Conservation (phyloP, 331 rosid genomes). For the Phaseolus coccineus region DNA sequence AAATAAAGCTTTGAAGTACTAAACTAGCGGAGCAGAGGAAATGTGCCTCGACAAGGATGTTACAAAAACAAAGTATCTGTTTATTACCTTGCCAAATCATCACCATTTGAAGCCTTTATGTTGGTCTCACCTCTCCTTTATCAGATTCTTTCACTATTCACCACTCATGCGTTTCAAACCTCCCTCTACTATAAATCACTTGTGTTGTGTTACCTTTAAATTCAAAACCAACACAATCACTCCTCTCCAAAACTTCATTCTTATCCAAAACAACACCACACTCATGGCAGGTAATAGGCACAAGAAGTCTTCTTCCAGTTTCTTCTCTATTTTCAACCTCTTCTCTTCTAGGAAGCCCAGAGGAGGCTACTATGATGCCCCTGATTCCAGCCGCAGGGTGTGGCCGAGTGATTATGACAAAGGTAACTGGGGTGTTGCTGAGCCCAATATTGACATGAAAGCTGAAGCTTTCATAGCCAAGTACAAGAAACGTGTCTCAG, state of each 20-base stretch:
- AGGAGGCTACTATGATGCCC: slow-evolving; percentile 12
- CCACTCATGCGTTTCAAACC: neutral
- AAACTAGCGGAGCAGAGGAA: slow-evolving; percentile 56
- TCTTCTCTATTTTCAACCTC: slow-evolving; percentile 54
- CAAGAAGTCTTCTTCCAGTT: slow-evolving; percentile 47
- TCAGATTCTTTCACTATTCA: slow-evolving; percentile 43
- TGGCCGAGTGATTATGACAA: slow-evolving; percentile 61
- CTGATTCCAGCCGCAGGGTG: slow-evolving; percentile 30
- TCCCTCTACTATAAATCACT: slow-evolving; percentile 40
- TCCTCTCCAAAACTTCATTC: neutral
- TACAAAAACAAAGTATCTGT: neutral
- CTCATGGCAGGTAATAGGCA: slow-evolving; percentile 57
- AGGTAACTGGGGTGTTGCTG: slow-evolving; percentile 60
- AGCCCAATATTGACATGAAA: slow-evolving; percentile 55
- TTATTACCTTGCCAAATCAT: slow-evolving; percentile 18
- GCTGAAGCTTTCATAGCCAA: slow-evolving; percentile 52
- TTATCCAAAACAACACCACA: neutral
- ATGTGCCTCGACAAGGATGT: slow-evolving; percentile 29
- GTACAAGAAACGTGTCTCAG: slow-evolving; percentile 46
- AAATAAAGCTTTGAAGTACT: slow-evolving; percentile 11
- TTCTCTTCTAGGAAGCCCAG: slow-evolving; percentile 47
- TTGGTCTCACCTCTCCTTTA: slow-evolving; percentile 31
- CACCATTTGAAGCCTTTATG: slow-evolving; percentile 41
- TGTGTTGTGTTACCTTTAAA: neutral
- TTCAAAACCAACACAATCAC: slow-evolving; percentile 34